phyloP scores from a whole-genome alignment of 2,329 filamentous ascomycete genomes.

The Trichoderma sp. region DNA sequence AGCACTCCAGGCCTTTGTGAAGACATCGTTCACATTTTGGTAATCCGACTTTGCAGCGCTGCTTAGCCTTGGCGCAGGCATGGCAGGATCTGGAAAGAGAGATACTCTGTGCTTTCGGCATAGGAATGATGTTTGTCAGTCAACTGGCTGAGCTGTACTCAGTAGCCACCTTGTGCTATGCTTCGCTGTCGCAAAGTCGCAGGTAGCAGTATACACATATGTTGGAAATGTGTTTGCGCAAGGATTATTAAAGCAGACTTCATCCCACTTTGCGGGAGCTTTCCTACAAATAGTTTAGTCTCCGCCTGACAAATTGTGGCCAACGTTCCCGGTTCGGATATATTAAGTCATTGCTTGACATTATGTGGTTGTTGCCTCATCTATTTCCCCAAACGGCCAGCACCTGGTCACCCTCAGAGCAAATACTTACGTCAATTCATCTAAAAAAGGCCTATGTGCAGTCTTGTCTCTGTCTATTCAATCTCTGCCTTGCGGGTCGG shows the following conservation, averaged over 20 bases:
- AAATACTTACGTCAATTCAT: not conserved
- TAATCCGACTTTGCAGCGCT: not conserved
- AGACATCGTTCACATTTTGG: not conserved
- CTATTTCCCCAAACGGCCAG: not conserved
- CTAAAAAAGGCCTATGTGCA: not conserved
- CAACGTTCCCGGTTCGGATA: not conserved
- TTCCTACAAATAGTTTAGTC: not conserved
- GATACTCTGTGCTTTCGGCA: not conserved
- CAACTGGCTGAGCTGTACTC: not conserved
- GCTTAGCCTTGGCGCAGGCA: not conserved
- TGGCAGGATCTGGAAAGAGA: not conserved
- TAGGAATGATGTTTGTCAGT: not conserved
- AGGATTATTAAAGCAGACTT: not conserved
- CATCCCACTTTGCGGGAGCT: not conserved
- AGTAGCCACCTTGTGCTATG: not conserved
- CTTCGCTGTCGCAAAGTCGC: not conserved
- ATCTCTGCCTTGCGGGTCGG: not conserved
- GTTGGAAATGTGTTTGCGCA: not conserved
- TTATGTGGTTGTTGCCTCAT: not conserved
- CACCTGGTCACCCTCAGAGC: not conserved
- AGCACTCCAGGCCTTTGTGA: not conserved
- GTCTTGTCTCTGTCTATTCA: not conserved
- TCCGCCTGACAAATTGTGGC: not conserved
- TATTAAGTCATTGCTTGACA: not conserved
- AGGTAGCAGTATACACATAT: not conserved